Evolutionary conservation across 2,329 filamentous ascomycete species (phyloP).

Genomic region (Tolypocladium inflatum): DNA sequence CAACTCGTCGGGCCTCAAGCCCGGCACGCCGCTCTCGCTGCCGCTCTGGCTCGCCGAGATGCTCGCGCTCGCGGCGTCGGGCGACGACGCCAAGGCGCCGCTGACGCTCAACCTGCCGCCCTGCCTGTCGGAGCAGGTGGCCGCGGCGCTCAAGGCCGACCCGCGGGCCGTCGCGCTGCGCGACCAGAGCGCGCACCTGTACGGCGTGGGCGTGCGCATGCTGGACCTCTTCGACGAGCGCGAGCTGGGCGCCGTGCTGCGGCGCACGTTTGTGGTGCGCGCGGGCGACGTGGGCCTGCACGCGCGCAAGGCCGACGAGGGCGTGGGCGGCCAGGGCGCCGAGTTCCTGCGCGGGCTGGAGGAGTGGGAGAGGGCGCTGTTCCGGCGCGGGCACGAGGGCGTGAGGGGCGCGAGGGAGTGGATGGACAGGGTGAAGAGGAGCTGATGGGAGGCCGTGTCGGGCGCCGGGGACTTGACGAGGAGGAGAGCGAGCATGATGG

Average conservation of each 20-base stretch:
- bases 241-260: conserved; percentile 65
- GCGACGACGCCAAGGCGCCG: conserved; percentile 43
- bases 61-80: conserved; percentile 61
- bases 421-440: conserved; percentile 47
- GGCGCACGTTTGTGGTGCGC: conserved; percentile 70
- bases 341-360: conserved; percentile 86
- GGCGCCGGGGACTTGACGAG: not conserved
- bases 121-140: conserved; percentile 67
- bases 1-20: conserved; percentile 72
- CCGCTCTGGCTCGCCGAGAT: conserved; percentile 94
- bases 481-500: not conserved
- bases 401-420: conserved; percentile 61
- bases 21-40: conserved; percentile 70
- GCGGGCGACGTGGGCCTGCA: conserved; percentile 80
- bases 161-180: conserved; percentile 77
- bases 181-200: conserved; percentile 78
- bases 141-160: conserved; percentile 87
- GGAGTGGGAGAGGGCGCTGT: conserved; percentile 75
- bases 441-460: conserved; percentile 10
- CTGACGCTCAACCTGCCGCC: conserved; percentile 74
- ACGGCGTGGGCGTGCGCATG: conserved; percentile 74
- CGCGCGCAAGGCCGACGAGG: conserved; percentile 71
- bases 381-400: conserved; percentile 65
- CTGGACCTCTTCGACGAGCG: conserved; percentile 82
- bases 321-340: conserved; percentile 47